These are phyloP conservation scores for Spathaspora sp. DNA, from an alignment of 1,139 yeast genomes.

Conservation along the genomic window DNA sequence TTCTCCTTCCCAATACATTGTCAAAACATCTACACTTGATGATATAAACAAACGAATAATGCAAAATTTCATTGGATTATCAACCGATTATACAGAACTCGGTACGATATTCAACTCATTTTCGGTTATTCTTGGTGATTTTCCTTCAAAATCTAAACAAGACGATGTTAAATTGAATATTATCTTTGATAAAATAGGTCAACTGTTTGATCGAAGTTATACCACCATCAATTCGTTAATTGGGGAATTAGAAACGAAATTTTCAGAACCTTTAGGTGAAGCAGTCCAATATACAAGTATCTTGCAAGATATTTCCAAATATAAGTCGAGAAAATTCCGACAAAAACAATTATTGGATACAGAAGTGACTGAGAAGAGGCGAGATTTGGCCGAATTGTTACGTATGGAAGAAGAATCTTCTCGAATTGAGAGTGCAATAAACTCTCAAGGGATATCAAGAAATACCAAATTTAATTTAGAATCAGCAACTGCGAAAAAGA, in stretches of 20 bases:
- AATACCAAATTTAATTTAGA: slow-evolving; percentile 30
- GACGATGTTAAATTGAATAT: slow-evolving; percentile 39
- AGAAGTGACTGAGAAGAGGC: slow-evolving; percentile 48
- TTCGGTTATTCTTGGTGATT: slow-evolving; percentile 40
- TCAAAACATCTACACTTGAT: slow-evolving; percentile 52
- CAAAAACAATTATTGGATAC: slow-evolving; percentile 63
- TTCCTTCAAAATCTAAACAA: slow-evolving; percentile 18
- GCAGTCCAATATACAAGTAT: slow-evolving; percentile 74
- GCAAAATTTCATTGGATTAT: slow-evolving; percentile 60
- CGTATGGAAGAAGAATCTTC: slow-evolving; percentile 41
- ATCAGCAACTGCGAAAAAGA: slow-evolving; percentile 9
- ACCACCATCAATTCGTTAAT: slow-evolving; percentile 66
- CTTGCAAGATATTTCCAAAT: slow-evolving; percentile 66
- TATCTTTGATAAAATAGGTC: slow-evolving; percentile 69
- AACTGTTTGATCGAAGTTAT: slow-evolving; percentile 72
- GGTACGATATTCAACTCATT: slow-evolving; percentile 74
- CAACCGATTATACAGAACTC: slow-evolving; percentile 66
- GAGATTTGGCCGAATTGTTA: slow-evolving; percentile 41
- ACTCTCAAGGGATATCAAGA: slow-evolving; percentile 25
- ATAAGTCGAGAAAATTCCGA: slow-evolving; percentile 63
- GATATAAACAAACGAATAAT: slow-evolving; percentile 66
- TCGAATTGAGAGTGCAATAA: slow-evolving; percentile 34
- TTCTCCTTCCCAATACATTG: slow-evolving; percentile 16
- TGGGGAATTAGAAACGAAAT: slow-evolving; percentile 66
- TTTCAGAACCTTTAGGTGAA: slow-evolving; percentile 84